Base-by-base conservation (phyloP, 352 stramenopile species). In the Globisporangium orthogonon region DNA sequence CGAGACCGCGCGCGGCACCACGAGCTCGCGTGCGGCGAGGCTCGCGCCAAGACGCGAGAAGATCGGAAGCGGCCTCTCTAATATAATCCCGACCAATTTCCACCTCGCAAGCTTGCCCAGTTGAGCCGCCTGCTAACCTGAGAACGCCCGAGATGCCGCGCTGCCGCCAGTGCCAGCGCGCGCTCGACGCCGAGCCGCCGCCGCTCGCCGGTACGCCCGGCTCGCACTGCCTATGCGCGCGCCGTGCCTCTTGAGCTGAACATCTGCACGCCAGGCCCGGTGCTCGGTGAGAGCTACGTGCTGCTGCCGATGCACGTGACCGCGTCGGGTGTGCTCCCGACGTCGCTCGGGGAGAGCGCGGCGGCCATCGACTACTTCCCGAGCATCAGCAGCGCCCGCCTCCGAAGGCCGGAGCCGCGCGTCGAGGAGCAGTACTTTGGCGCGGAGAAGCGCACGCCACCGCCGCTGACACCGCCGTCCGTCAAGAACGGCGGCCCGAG, bases 211-310 rank as follows among this genome's bases (percentile, higher is more conserved):
- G 74, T 83, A 58, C 35, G 47, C 35, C 50, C 39, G 46, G 43
- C 18, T 61, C 13, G 31, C 23, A n/a, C 6, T 56, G 4, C 1
- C 4, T 53, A 17, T 45, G 14, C 11, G 37, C 13, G 10, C 37
- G 10, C 37, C 17, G 37, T 15, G 4, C 11, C 4, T 13, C 4
- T 4, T 43, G 37, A 17, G 0, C 37, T 43, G 11, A 17, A 17
- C 17, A 10, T 43, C 37, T 30, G 11, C 31, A 4, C 23, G 17
- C 2, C 31, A 49, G 28, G 55, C 13, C 61, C 62, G 58, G 72
- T 74, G 49, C 62, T 91, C 45, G 78, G 78, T 52, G 81, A 91
- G 58, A 88, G 76, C 0, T 91, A 91, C 44, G 81, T 91, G 59
- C 68, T 91, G 52, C 73, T 91, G 28, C 81, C 81, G 33, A 86